Base-by-base conservation (phyloP, 1,284 basidiomycete genomes). In the Pterula multifida region DNA sequence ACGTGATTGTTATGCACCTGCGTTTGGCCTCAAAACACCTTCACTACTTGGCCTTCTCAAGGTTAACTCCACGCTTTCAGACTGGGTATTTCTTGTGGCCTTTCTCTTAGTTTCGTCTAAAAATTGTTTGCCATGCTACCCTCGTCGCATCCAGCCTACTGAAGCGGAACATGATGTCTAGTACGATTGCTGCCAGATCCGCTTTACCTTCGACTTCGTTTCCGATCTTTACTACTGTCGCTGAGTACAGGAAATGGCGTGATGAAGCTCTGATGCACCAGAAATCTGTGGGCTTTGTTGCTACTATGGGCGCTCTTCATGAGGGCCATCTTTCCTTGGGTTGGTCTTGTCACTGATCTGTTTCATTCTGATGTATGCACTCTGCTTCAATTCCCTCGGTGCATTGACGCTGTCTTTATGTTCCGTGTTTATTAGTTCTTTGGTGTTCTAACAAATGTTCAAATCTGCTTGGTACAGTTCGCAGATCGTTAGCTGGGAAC, bases 301-400 rank as follows among this genome's bases (percentile, higher is more conserved):
- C 95, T 0, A 98, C 95, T 36, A 98, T 98, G 96, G 95, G 95
- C 23, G 94, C 94, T 0, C 67, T 98, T 47, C 95, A 98, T 62
- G 81, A 89, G 23, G 95, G 96, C 0, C 95, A 98, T 65, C 70
- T 97, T 36, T 80, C 85, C 52, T 81, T 98, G 26, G 88, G 92
- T 94, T 58, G 47, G 76, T 56, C 25, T 22, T 36, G 48, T 17
- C 45, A 6, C 24, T 35, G 36, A 13, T 39, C 19, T 26, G 25
- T 21, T 49, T n/a, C n/a, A n/a, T 22, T 25, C 28, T 17, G 21
- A 19, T n/a, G 39, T 12, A 35, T 26, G n/a, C n/a, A n/a, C n/a
- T n/a, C n/a, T n/a, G n/a, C 28, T 15, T 32, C 28, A 6, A 32
- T 32, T 32, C 28, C 15, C 6, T 32, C 28, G 28, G 6, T 32